phyloP scores from a whole-genome alignment of 352 stramenopile genomes.

The Blastocystis sp. region DNA sequence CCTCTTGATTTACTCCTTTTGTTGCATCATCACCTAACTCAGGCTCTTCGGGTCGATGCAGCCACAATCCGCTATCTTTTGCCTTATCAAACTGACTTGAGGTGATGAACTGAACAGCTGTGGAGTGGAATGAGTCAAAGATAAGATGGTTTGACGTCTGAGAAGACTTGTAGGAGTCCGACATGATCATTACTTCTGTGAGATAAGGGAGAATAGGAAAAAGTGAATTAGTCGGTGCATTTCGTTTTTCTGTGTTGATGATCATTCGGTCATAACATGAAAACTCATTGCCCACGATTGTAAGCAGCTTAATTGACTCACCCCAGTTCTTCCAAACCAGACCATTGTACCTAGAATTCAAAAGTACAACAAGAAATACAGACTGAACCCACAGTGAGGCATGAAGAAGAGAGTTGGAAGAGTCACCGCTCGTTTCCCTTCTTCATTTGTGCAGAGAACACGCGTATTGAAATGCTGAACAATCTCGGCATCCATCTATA shows the following conservation, averaged over 20 bases:
- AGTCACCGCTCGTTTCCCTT: neutral
- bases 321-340: conserved; percentile 2
- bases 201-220: neutral
- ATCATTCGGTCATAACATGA: neutral
- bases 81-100: neutral
- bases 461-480: neutral
- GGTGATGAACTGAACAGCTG: neutral
- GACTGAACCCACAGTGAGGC: conserved; percentile 1
- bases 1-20: neutral
- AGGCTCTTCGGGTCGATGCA: neutral
- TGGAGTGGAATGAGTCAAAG: neutral
- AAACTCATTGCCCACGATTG: neutral
- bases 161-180: neutral
- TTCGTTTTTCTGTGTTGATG: neutral
- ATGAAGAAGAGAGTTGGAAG: neutral
- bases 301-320: neutral
- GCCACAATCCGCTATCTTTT: neutral
- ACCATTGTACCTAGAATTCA: neutral
- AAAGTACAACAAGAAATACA: neutral
- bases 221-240: neutral
- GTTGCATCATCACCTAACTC: neutral
- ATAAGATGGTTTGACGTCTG: neutral
- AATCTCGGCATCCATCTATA: neutral
- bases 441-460: neutral
- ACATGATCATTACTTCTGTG: neutral